These are phyloP conservation scores for Yarrowia divulgata DNA, from an alignment of 805 yeast genomes.

Conservation along the genomic window DNA sequence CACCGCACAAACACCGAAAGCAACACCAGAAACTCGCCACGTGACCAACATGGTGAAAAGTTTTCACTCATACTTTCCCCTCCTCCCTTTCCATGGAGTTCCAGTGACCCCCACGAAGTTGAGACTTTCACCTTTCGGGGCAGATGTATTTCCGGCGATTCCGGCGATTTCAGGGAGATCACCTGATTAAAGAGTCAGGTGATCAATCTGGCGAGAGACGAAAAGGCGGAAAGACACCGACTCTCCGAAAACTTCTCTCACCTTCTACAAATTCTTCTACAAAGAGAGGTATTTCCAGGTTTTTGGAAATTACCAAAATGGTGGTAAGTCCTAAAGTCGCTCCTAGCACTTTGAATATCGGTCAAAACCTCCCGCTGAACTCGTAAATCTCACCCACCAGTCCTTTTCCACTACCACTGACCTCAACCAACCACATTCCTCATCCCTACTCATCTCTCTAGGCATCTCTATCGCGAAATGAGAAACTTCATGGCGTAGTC, in stretches of 20 bases:
- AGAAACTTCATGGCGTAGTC: slow-evolving; percentile 6
- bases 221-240: neutral
- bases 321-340: too few relatives aligned
- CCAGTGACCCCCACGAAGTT: neutral
- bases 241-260: neutral
- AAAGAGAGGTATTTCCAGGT: too few relatives aligned
- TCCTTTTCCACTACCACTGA: too few relatives aligned
- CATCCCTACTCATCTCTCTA: neutral
- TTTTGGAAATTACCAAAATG: too few relatives aligned
- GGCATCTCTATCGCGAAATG: neutral
- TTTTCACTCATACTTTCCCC: neutral
- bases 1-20: too few relatives aligned
- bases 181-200: neutral
- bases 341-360: too few relatives aligned
- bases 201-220: neutral
- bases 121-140: neutral
- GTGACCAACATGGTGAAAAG: neutral
- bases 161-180: neutral
- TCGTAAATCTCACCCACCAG: too few relatives aligned
- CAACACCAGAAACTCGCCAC: too few relatives aligned
- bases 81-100: neutral
- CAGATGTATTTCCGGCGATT: too few relatives aligned
- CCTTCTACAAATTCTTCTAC: neutral
- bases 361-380: too few relatives aligned
- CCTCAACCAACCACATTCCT: too few relatives aligned